A percentile compares a stretch with the other conserved stretches of the same genome.
Evolutionary conservation across 148 eudicot species (phyloP).

Genomic region (Rhododendron vialii): DNA sequence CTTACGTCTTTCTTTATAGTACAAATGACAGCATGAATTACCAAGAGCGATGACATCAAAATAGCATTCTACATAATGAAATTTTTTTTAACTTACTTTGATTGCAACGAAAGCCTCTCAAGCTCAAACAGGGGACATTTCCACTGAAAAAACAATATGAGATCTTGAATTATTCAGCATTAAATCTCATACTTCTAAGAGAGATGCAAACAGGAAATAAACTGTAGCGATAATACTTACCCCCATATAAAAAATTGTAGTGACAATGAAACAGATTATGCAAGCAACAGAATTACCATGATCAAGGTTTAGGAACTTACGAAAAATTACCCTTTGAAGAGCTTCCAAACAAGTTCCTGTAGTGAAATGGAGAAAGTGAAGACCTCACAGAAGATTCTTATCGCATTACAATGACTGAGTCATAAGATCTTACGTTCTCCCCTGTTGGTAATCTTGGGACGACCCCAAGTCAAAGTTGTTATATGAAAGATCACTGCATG

Average conservation of each 20-base stretch:
- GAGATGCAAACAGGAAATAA: too few relatives aligned
- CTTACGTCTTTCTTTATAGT: too few relatives aligned
- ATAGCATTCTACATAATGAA: neutral
- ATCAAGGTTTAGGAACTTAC: slow-evolving; percentile 11
- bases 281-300: neutral
- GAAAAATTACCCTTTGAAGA: neutral
- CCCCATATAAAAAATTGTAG: too few relatives aligned
- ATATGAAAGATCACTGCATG: slow-evolving; percentile 27
- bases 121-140: slow-evolving; percentile 15
- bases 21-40: neutral
- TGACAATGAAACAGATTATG: neutral
- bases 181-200: too few relatives aligned
- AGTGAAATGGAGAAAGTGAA: neutral
- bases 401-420: neutral
- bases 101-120: slow-evolving; percentile 2
- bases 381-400: neutral
- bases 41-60: neutral
- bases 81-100: slow-evolving; percentile 7
- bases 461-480: slow-evolving; percentile 14
- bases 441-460: slow-evolving; percentile 5
- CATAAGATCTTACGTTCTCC: slow-evolving; percentile 8
- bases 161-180: neutral
- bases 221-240: neutral
- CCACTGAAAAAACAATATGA: slow-evolving; percentile 10
- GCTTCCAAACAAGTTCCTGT: slow-evolving; percentile 26